Percentiles rank a stretch among this genome's conserved stretches.
Conservation (phyloP, 208 protist species). For the Acanthamoeba triangularis region DNA sequence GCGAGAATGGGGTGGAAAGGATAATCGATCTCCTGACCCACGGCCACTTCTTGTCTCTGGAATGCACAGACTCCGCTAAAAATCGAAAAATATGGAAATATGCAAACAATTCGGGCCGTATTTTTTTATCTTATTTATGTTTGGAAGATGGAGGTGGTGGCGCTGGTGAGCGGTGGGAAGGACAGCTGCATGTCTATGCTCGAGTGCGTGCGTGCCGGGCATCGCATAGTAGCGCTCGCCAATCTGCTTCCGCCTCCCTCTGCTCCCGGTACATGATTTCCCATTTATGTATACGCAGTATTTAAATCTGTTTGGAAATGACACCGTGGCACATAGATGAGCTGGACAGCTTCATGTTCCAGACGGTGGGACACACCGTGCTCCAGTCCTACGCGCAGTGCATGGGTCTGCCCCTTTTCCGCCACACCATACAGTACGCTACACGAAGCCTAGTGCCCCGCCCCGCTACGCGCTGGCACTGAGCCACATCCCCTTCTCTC, state of each 20-base stretch:
- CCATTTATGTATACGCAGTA: too few relatives aligned
- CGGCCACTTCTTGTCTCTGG: too few relatives aligned
- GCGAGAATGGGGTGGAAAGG: too few relatives aligned
- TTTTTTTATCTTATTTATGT: neutral
- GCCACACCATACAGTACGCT: conserved; percentile 88
- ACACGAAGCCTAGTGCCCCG: too few relatives aligned
- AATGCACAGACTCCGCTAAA: too few relatives aligned
- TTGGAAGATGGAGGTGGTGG: conserved; percentile 97
- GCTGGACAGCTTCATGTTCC: conserved; percentile 99
- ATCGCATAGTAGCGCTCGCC: conserved; percentile 97
- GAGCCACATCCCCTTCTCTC: neutral
- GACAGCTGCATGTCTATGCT: conserved; percentile 97
- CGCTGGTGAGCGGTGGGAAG: conserved; percentile 98
- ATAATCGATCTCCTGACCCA: too few relatives aligned
- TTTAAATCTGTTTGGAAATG: too few relatives aligned
- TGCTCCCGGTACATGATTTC: conserved; percentile 29
- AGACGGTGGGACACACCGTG: conserved; percentile 98
- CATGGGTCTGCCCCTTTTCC: conserved; percentile 96
- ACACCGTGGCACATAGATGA: conserved; percentile 90
- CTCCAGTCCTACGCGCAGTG: conserved; percentile 95
- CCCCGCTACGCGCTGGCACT: neutral
- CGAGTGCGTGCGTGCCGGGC: conserved; percentile 96
- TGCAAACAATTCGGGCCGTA: too few relatives aligned
- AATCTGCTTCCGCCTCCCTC: conserved; percentile 94
- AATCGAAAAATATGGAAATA: neutral